Conservation (phyloP, 768 basidiomycete species). For the Lyophyllum semitale region DNA sequence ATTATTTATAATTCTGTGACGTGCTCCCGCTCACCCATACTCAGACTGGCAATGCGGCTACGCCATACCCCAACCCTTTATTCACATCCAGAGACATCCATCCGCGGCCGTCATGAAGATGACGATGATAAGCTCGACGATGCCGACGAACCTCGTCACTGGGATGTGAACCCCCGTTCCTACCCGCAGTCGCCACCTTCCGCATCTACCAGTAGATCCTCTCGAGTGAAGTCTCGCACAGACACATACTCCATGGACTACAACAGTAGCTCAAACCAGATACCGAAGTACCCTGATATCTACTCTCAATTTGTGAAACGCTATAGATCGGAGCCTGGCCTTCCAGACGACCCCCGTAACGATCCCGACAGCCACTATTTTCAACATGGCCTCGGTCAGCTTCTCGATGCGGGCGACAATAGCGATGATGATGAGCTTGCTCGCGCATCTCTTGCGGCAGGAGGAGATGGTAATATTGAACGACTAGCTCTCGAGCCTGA, state of each 20-base stretch:
- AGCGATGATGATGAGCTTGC: constrained; percentile 76
- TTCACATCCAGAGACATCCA: constrained; percentile 52
- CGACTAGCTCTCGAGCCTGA: constrained; percentile 61
- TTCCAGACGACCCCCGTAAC: constrained; percentile 68
- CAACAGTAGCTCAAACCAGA: constrained; percentile 10
- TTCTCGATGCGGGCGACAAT: constrained; percentile 68
- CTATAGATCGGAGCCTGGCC: constrained; percentile 64
- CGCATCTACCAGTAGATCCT: constrained; percentile 26
- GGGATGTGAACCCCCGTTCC: constrained; percentile 36
- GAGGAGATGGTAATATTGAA: constrained; percentile 47
- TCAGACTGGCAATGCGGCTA: constrained; percentile 36
- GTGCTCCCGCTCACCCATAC: constrained; percentile 14
- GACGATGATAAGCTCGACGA: constrained; percentile 50
- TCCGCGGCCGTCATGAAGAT: constrained; percentile 46
- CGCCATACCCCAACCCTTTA: constrained; percentile 72
- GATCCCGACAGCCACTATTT: constrained; percentile 87
- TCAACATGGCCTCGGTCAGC: constrained; percentile 67
- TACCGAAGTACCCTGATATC: constrained; percentile 51
- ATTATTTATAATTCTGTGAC: background rate
- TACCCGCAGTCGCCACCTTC: constrained; percentile 34
- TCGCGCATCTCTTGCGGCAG: constrained; percentile 40
- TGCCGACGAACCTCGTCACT: constrained; percentile 38
- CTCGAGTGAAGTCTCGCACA: constrained; percentile 29
- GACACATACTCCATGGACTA: constrained; percentile 15
- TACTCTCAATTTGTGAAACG: constrained; percentile 81